These are phyloP conservation scores for Magnolia officinalis DNA, from an alignment of 164 flowering plant species.

Conservation along the genomic window DNA sequence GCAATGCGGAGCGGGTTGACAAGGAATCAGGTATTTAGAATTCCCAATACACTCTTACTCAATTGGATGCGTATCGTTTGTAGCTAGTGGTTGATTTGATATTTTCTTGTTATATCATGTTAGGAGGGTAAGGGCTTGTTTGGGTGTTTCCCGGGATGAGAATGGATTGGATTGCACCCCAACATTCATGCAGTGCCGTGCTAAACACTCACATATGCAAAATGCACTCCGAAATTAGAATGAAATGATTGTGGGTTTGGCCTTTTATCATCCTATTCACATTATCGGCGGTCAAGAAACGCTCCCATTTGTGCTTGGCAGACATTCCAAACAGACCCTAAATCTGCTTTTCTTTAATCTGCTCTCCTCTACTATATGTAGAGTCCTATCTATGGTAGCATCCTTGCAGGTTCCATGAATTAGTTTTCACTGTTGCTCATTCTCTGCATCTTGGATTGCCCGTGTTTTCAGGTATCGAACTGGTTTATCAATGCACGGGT, in stretches of 20 bases:
- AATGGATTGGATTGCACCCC: too few relatives aligned
- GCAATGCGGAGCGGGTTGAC: constrained; percentile 89
- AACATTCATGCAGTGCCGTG: too few relatives aligned
- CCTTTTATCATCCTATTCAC: too few relatives aligned
- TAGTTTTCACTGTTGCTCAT: neutral
- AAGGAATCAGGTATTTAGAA: constrained; percentile 76
- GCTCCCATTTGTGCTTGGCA: too few relatives aligned
- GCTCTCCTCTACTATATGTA: neutral
- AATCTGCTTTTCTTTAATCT: too few relatives aligned
- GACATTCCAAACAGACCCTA: too few relatives aligned
- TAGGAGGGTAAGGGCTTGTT: neutral
- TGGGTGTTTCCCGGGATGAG: too few relatives aligned
- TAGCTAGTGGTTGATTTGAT: neutral
- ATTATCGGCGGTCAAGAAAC: too few relatives aligned
- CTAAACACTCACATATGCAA: too few relatives aligned
- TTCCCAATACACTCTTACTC: neutral
- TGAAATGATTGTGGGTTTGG: too few relatives aligned
- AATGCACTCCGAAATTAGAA: too few relatives aligned
- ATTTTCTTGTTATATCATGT: neutral
- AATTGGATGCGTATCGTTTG: neutral
- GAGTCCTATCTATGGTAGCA: neutral
- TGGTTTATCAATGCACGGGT: constrained; percentile 90
- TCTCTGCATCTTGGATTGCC: neutral
- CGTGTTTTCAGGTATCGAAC: constrained; percentile 57
- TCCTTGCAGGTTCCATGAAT: neutral